Percentiles rank a stretch among this genome's conserved stretches.
Evolutionary conservation across 2,329 filamentous ascomycete species (phyloP).

Genomic region (Hymenoscyphus infarciens): DNA sequence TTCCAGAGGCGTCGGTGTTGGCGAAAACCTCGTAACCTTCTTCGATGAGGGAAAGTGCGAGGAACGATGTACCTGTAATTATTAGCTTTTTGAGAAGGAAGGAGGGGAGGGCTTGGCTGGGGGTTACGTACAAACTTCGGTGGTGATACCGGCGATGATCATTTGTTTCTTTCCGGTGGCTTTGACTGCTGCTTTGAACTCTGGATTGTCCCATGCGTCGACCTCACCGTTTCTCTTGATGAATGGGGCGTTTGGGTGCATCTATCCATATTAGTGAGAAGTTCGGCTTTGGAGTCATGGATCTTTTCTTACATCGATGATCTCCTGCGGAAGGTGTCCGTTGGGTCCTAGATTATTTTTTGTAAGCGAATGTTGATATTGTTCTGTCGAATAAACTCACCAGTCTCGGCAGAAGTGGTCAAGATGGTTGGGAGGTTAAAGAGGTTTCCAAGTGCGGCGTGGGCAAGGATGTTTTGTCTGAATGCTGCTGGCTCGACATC

Average conservation of each 20-base stretch:
- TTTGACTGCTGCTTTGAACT: conserved; percentile 62
- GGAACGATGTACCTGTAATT: conserved; percentile 60
- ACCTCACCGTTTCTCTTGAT: conserved; percentile 69
- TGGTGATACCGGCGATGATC: conserved; percentile 69
- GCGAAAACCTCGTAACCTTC: conserved; percentile 72
- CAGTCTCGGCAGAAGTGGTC: conserved; percentile 63
- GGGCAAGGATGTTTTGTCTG: conserved; percentile 64
- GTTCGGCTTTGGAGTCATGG: not conserved
- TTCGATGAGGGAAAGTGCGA: conserved; percentile 66
- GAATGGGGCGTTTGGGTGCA: conserved; percentile 64
- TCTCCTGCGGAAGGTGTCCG: conserved; percentile 66
- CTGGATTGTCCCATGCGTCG: conserved; percentile 71
- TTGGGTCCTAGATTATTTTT: conserved; percentile 56
- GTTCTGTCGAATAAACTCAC: conserved; percentile 26
- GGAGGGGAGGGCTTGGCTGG: not conserved
- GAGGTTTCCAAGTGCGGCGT: conserved; percentile 60
- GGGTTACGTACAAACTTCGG: conserved; percentile 61
- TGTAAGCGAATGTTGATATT: not conserved
- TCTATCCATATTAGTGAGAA: conserved; percentile 6
- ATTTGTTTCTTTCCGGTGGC: conserved; percentile 66
- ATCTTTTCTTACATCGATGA: conserved; percentile 43
- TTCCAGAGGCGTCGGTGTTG: conserved; percentile 69
- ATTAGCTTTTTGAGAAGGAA: not conserved
- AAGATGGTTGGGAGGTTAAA: conserved; percentile 68
- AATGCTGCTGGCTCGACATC: conserved; percentile 66